Evolutionary conservation across 345 rosid species (phyloP).

Genomic region (Pugionium cornutum): DNA sequence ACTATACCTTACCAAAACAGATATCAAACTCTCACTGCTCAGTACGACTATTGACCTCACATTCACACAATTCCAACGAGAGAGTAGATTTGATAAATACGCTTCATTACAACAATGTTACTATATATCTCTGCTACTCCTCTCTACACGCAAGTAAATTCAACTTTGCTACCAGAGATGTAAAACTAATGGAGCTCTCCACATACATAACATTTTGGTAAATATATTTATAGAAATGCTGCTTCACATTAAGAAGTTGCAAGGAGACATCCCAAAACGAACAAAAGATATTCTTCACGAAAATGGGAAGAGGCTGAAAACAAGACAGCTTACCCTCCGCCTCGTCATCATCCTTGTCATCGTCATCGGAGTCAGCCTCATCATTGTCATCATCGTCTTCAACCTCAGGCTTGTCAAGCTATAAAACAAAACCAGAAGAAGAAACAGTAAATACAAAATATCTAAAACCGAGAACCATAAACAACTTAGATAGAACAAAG

Average conservation of each 20-base stretch:
- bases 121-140: neutral
- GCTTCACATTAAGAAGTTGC: too few species aligned
- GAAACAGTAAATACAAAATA: neutral
- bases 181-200: neutral
- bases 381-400: conserved; percentile 73
- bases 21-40: conserved; percentile 5
- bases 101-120: neutral
- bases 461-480: neutral
- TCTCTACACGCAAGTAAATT: neutral
- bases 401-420: conserved; percentile 70
- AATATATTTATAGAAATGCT: too few species aligned
- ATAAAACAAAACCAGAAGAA: neutral
- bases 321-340: conserved; percentile 47
- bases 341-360: conserved; percentile 58
- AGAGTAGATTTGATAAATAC: neutral
- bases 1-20: conserved; percentile 8
- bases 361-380: conserved; percentile 61
- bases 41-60: neutral
- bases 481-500: neutral
- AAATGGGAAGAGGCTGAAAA: neutral
- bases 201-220: neutral
- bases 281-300: too few species aligned
- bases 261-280: too few species aligned
- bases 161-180: neutral
- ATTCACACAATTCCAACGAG: neutral